Conservation (phyloP, 2,329 filamentous ascomycete species). For the Cladosporium sp. region DNA sequence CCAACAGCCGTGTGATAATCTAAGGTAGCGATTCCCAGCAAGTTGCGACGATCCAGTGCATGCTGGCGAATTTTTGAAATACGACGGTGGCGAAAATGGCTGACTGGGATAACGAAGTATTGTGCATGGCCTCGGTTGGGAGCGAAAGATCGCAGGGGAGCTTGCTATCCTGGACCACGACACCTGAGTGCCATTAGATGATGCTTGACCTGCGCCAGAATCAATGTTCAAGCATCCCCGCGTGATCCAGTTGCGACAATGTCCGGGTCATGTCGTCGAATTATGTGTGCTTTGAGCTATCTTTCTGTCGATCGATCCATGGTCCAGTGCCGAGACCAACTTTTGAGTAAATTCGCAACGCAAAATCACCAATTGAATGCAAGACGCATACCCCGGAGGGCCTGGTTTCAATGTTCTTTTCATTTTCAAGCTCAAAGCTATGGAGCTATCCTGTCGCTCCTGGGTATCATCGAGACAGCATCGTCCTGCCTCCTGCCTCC, state of each 20-base stretch:
- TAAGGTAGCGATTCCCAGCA: too few species aligned
- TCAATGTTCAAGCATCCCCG: too few species aligned
- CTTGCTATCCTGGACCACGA: too few species aligned
- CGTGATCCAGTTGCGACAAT: background rate
- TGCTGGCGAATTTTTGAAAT: too few species aligned
- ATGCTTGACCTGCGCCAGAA: too few species aligned
- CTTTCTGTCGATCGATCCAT: constrained; percentile 14
- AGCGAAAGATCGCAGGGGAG: too few species aligned
- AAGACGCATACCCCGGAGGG: constrained; percentile 2
- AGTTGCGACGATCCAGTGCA: too few species aligned
- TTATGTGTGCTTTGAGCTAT: constrained; percentile 20
- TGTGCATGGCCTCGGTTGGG: too few species aligned
- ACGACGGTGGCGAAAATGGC: too few species aligned
- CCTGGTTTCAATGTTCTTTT: constrained; percentile 1
- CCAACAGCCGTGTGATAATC: too few species aligned
- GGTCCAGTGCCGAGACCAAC: background rate
- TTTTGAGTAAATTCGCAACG: background rate
- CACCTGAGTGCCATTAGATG: too few species aligned
- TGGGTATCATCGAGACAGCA: constrained; percentile 22
- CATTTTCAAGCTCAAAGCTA: constrained; percentile 8
- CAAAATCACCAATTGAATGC: background rate
- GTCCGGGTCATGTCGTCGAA: background rate
- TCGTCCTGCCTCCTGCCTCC: constrained; percentile 15
- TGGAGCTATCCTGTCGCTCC: constrained; percentile 18
- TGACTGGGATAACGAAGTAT: too few species aligned